These are phyloP conservation scores for Spathaspora jeffriesii DNA, from an alignment of 1,139 yeast species.

Conservation along the genomic window DNA sequence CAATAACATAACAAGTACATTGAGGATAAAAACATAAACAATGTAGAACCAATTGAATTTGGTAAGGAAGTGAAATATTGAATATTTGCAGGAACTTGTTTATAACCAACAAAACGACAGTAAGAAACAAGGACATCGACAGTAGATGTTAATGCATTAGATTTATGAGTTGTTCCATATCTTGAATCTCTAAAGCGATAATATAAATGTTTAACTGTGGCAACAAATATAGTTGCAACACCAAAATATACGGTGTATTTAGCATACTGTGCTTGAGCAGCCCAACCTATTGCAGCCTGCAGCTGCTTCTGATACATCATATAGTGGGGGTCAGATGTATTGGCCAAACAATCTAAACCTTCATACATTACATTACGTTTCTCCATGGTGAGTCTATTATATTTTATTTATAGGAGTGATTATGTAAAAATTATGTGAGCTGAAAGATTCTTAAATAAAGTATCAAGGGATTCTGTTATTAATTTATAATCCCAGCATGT, in stretches of 20 bases:
- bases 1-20: conserved; percentile 48
- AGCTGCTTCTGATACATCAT: conserved; percentile 23
- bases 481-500: neutral
- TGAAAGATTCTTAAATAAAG: neutral
- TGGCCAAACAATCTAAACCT: conserved; percentile 51
- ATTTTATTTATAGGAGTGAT: neutral
- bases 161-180: conserved; percentile 16
- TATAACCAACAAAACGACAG: conserved; percentile 49
- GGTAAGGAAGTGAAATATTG: conserved; percentile 50
- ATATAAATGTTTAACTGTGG: conserved; percentile 38
- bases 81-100: conserved; percentile 39
- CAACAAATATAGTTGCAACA: conserved; percentile 34
- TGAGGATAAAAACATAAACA: conserved; percentile 40
- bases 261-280: conserved; percentile 39
- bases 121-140: conserved; percentile 37
- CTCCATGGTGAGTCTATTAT: conserved; percentile 1
- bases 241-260: conserved; percentile 48
- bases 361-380: conserved; percentile 23
- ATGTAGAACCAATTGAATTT: conserved; percentile 46
- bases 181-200: conserved; percentile 35
- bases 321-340: conserved; percentile 28
- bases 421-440: neutral
- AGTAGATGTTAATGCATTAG: conserved; percentile 15
- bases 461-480: neutral
- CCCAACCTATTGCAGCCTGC: conserved; percentile 43